Conservation (phyloP, 164 flowering plant genomes). For the Berberis vulgaris region DNA sequence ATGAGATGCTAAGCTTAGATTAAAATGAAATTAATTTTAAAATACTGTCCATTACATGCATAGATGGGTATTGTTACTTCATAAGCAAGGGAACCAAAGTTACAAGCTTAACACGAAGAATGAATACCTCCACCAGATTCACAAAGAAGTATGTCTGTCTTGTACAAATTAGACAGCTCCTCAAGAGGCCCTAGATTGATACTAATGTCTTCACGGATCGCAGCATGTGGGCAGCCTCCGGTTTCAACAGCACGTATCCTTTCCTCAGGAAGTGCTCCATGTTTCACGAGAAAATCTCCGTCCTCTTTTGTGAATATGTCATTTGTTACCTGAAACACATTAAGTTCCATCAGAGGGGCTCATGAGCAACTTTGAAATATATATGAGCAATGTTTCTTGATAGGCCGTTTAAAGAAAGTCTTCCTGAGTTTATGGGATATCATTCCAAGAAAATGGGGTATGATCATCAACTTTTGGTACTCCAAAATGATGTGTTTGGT, state of each 20-base stretch:
- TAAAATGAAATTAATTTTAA: too few species aligned
- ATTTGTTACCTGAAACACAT: conserved; percentile 66
- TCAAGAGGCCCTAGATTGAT: conserved; percentile 96
- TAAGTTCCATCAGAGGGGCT: background rate
- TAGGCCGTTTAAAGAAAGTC: too few species aligned
- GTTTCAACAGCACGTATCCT: conserved; percentile 99
- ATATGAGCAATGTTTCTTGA: too few species aligned
- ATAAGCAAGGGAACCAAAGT: background rate
- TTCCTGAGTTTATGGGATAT: too few species aligned
- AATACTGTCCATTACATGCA: too few species aligned
- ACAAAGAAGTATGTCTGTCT: conserved; percentile 89
- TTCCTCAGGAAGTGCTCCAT: conserved; percentile 95
- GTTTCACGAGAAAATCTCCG: conserved; percentile 88
- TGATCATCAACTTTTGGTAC: too few species aligned
- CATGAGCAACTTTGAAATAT: too few species aligned
- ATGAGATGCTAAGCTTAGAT: background rate
- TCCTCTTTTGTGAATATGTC: conserved; percentile 98
- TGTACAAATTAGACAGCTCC: conserved; percentile 83
- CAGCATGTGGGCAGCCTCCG: conserved; percentile 99
- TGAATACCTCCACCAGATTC: conserved; percentile 97
- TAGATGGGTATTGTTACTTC: background rate
- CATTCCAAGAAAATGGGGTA: too few species aligned
- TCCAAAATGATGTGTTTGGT: too few species aligned
- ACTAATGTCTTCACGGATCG: conserved; percentile 97
- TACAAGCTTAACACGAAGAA: background rate